phyloP scores from a whole-genome alignment of 2,329 filamentous ascomycete genomes.

The Rhexocercosporidium sp. region DNA sequence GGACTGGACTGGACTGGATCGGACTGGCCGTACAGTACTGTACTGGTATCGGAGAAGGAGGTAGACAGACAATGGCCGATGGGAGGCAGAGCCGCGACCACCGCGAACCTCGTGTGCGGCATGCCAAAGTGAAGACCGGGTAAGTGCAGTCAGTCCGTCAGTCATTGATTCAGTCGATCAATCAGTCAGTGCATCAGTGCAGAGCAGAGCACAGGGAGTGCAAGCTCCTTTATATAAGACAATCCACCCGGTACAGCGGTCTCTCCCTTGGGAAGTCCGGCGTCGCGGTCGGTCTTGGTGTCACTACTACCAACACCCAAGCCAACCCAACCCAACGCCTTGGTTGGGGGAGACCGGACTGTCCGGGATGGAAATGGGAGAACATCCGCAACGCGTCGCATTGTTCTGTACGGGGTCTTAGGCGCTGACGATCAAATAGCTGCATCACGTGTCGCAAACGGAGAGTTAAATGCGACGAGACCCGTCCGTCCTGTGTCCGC shows the following conservation, averaged over 20 bases:
- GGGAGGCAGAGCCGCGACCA: background rate
- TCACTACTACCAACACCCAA: background rate
- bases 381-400: background rate
- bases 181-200: background rate
- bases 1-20: background rate
- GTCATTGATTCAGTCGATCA: too few relatives aligned
- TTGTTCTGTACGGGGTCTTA: background rate
- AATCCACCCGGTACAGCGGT: background rate
- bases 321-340: background rate
- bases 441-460: constrained; percentile 30
- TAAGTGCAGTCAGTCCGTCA: constrained; percentile 2
- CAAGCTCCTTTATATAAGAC: background rate
- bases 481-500: constrained; percentile 27
- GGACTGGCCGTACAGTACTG: background rate
- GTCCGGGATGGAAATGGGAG: background rate
- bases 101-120: constrained; percentile 12
- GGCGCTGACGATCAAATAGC: constrained; percentile 15
- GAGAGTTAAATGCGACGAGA: constrained; percentile 35
- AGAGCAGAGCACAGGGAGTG: background rate
- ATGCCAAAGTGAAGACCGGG: constrained; percentile 21
- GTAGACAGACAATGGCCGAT: background rate
- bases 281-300: too few relatives aligned
- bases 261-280: background rate
- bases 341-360: constrained; percentile 2
- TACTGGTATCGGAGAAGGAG: background rate